Evolutionary conservation across 352 stramenopile species (phyloP), one percentile per base, ranked within the genome.

Genomic region (Phytophthora constricta): DNA sequence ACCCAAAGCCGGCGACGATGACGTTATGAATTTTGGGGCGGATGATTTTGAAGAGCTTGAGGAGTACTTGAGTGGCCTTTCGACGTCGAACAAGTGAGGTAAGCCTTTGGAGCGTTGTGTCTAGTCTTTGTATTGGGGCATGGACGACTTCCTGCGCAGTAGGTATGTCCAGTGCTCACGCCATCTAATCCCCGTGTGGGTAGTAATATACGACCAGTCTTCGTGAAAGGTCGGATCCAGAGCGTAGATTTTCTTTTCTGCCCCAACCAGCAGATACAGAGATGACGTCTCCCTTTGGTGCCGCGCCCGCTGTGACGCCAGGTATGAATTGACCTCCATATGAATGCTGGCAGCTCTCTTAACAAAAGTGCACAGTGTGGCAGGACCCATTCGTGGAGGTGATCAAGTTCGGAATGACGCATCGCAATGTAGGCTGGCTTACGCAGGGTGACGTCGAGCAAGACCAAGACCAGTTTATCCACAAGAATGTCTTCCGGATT

Each of bases 1-100:
- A 10, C 77, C 82, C 3, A 89, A 85, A 34, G 71, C 54, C 23
- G 70, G 62, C 27, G 70, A 80, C 16, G 82, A 90, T 25, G 86
- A 93, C 51, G 81, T 92, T 58, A 85, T 94, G 74, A 93, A 95
- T 74, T 95, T 96, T 69, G 86, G 72, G 1, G 88, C 85, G 4
- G 88, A 96, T 61, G 85, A 96, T 79, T 96, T 96, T 70, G 88
- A 95, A 34, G 88, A 96, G 60, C 70, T 96, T 23, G 88, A 96
- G 68, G 82, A 96, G 61, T 96, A 96, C 62, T 72, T 96, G 48
- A 96, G 85, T 34, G 85, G 83, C 7, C 74, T 96, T 20, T 87
- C 84, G 27, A 82, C 78, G 42, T 82, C 80, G 28, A 72, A 75
- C 45, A 82, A 82, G 63, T 77, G 59, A 68, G 52, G 28, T 54